Evolutionary conservation across 75 land plant species (phyloP).

Genomic region (Selaginella moellendorffii): DNA sequence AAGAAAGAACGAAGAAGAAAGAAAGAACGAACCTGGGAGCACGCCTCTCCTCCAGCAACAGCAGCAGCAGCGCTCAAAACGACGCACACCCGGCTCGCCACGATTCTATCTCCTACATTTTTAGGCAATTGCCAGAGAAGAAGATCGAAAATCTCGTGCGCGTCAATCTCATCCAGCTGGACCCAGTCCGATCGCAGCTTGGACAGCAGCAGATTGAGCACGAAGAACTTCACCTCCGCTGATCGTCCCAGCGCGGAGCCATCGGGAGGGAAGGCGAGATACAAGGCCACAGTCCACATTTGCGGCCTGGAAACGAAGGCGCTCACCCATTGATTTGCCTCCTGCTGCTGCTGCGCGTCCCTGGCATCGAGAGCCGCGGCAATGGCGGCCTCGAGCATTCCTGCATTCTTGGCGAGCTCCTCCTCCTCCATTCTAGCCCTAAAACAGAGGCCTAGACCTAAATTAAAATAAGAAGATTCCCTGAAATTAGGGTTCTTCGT

Average conservation of each 20-base stretch:
- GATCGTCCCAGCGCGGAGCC: constrained; percentile 1
- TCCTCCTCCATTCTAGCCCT: background rate
- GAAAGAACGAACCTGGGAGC: constrained; percentile 11
- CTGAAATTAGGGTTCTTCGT: background rate
- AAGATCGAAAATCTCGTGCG: constrained; percentile 19
- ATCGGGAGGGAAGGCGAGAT: constrained; percentile 19
- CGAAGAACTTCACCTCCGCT: constrained; percentile 16
- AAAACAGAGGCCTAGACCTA: background rate
- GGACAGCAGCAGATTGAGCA: constrained; percentile 19
- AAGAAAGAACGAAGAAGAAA: background rate
- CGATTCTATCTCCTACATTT: background rate
- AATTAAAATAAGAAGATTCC: background rate
- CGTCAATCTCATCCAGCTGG: constrained; percentile 8
- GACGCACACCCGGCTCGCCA: constrained; percentile 10
- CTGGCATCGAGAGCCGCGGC: background rate
- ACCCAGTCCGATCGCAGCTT: constrained; percentile 22
- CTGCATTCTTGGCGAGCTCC: background rate
- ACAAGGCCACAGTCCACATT: constrained; percentile 13
- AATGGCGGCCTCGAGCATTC: background rate
- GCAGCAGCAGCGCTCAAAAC: constrained; percentile 19
- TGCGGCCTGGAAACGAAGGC: constrained; percentile 9
- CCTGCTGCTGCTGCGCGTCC: constrained; percentile 1
- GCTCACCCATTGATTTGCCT: constrained; percentile 17
- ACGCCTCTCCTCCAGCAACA: constrained; percentile 13
- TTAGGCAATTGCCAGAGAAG: constrained; percentile 10